Evolutionary conservation across 2,329 filamentous ascomycete species (phyloP), one percentile per base, ranked within the genome.

Genomic region (Lachnellula occidentalis): DNA sequence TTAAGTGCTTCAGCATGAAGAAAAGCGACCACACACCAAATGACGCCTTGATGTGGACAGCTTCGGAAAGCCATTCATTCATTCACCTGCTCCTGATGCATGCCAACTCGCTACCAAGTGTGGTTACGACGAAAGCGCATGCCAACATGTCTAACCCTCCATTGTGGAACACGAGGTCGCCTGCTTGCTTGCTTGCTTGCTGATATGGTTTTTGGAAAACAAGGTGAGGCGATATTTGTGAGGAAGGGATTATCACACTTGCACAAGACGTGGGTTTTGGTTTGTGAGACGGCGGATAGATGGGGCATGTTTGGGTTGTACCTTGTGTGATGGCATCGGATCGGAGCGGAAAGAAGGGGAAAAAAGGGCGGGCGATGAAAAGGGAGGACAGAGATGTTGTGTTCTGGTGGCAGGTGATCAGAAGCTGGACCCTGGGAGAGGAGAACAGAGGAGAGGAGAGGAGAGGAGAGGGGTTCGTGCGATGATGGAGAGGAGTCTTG

Each of bases 351-450:
- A 24, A 49, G 15, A 46, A n/a, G 43, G 17, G 14, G 12, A 22
- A 45, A 21, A 22, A 45, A 45, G 8, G 43, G 22, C 22, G 19
- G 24, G 34, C 47, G 34, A 49, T 39, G 47, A 17, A 19, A 49
- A 21, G 31, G 47, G n/a, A 34, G 31, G 47, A 49, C 47, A 49
- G 19, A 49, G 34, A 49, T 49, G 47, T 37, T 21, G 34, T 49
- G 47, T 24, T 37, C 36, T n/a, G 21, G 21, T 9, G 27, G 45
- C n/a, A 7, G 15, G 45, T 47, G 27, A 27, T 24, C 34, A 47
- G 45, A 27, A 2, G 45, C 15, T 15, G 21, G 21, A n/a, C 6
- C 22, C 21, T 31, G 24, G 15, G 15, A 12, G 24, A 47, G 4
- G 17, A 31, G 17, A 48, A 15, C 8, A 22, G 46, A 36, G 17